A percentile compares a stretch with the other conserved stretches of the same genome.
Evolutionary conservation across 1,284 basidiomycete species (phyloP).

Genomic region (Agaricales sp.): DNA sequence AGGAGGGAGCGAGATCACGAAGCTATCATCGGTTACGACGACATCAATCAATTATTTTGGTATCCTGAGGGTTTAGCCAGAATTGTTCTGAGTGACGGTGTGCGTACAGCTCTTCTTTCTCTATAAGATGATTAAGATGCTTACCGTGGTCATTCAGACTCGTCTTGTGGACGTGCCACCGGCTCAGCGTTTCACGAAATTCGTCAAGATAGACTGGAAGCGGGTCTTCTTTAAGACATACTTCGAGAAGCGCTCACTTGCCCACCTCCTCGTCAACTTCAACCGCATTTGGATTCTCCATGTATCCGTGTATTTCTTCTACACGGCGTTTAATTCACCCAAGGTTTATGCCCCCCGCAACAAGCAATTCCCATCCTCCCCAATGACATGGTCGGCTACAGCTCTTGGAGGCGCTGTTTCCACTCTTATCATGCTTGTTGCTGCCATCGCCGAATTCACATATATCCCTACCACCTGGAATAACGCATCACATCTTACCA

Average conservation of each 20-base stretch:
- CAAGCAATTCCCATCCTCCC: constrained; percentile 45
- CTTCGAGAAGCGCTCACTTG: constrained; percentile 86
- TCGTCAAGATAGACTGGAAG: constrained; percentile 86
- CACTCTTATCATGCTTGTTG: constrained; percentile 83
- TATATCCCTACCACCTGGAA: constrained; percentile 98
- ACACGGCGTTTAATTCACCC: constrained; percentile 94
- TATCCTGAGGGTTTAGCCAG: constrained; percentile 96
- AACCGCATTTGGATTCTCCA: constrained; percentile 96
- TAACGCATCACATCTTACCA: constrained; percentile 89
- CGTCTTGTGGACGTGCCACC: constrained; percentile 86
- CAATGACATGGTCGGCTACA: constrained; percentile 90
- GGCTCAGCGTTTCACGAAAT: constrained; percentile 84
- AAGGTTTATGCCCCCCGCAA: constrained; percentile 74
- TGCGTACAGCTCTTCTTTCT: constrained; percentile 24
- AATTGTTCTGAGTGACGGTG: constrained; percentile 83
- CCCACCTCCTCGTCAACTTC: constrained; percentile 92
- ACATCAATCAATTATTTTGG: constrained; percentile 99
- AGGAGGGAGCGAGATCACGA: constrained; percentile 92
- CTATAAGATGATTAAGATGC: constrained; percentile 4
- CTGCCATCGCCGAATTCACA: constrained; percentile 86
- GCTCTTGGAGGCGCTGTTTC: constrained; percentile 88
- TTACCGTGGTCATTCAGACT: constrained; percentile 39
- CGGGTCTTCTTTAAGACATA: constrained; percentile 96
- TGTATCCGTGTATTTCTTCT: constrained; percentile 87
- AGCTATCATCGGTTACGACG: constrained; percentile 96